Conservation (phyloP, 352 stramenopile species). For the Globisporangium radiosum region DNA sequence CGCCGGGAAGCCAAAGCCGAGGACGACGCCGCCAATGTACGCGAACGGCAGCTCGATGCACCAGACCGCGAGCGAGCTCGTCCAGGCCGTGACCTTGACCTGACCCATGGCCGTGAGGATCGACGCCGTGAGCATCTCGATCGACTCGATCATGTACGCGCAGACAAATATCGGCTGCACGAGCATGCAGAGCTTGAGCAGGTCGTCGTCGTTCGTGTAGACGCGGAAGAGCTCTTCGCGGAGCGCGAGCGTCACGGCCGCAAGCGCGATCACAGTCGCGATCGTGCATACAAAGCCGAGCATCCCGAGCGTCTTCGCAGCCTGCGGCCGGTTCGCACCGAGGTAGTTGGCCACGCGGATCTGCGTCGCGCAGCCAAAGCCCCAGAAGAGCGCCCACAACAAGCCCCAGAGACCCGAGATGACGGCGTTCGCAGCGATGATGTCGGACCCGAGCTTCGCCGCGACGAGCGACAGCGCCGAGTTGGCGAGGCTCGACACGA, state of each 20-base stretch:
- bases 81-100: slow-evolving; percentile 39
- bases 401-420: slow-evolving; percentile 62
- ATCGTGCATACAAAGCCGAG: slow-evolving; percentile 61
- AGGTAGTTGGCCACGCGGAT: slow-evolving; percentile 75
- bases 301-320: slow-evolving; percentile 48
- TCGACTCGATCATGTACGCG: slow-evolving; percentile 40
- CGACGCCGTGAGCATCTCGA: slow-evolving; percentile 39
- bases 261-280: slow-evolving; percentile 36
- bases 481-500: slow-evolving; percentile 70
- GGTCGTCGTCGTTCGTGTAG: slow-evolving; percentile 43
- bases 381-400: slow-evolving; percentile 75
- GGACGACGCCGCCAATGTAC: slow-evolving; percentile 33
- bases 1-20: slow-evolving; percentile 36
- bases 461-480: slow-evolving; percentile 64
- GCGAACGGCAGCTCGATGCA: slow-evolving; percentile 41
- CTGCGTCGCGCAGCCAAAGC: slow-evolving; percentile 71
- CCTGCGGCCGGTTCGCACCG: slow-evolving; percentile 55
- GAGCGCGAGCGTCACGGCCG: slow-evolving; percentile 23
- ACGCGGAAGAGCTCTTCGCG: slow-evolving; percentile 31
- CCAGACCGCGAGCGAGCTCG: slow-evolving; percentile 37
- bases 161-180: slow-evolving; percentile 47
- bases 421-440: slow-evolving; percentile 73
- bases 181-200: slow-evolving; percentile 37
- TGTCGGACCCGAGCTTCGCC: slow-evolving; percentile 59
- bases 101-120: slow-evolving; percentile 50